phyloP scores from a whole-genome alignment of 2,329 filamentous ascomycete species.

The Elsinoe batatas region DNA sequence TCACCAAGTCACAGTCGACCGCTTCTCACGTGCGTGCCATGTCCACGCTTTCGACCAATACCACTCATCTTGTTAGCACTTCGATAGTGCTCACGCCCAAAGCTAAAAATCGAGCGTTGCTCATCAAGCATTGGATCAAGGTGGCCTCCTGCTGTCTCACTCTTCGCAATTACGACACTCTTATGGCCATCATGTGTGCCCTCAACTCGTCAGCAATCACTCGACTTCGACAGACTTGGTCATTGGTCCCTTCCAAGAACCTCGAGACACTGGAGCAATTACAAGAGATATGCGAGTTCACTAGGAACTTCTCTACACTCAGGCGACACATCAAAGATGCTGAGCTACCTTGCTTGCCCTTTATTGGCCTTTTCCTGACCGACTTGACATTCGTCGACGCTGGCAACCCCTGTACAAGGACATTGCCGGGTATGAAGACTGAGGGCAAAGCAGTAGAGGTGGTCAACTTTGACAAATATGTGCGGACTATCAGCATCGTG shows the following conservation, averaged over 20 bases:
- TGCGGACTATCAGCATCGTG: slow-evolving; percentile 88
- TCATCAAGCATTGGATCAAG: slow-evolving; percentile 98
- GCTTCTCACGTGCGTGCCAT: slow-evolving; percentile 89
- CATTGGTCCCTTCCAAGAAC: slow-evolving; percentile 71
- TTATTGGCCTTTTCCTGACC: slow-evolving; percentile 91
- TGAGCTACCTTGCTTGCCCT: slow-evolving; percentile 84
- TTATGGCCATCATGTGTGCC: slow-evolving; percentile 95
- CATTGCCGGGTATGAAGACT: slow-evolving; percentile 50
- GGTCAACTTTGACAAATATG: slow-evolving; percentile 97
- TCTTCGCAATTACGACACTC: slow-evolving; percentile 87
- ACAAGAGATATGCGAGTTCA: slow-evolving; percentile 76
- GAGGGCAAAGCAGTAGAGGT: slow-evolving; percentile 62
- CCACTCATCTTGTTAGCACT: slow-evolving; percentile 87
- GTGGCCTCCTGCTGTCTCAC: slow-evolving; percentile 77
- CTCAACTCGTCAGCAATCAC: slow-evolving; percentile 85
- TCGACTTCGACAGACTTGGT: slow-evolving; percentile 86
- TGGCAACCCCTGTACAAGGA: slow-evolving; percentile 78
- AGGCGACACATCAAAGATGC: slow-evolving; percentile 75
- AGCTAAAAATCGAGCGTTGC: slow-evolving; percentile 76
- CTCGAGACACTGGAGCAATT: slow-evolving; percentile 69
- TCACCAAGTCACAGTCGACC: slow-evolving; percentile 74
- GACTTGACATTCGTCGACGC: slow-evolving; percentile 94
- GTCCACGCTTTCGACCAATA: slow-evolving; percentile 82
- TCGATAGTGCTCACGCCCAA: slow-evolving; percentile 84
- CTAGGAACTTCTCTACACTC: slow-evolving; percentile 82